Percentiles rank a stretch among this genome's conserved stretches.
phyloP scores from a whole-genome alignment of 306 rosid species.

The Adenanthera pavonina region DNA sequence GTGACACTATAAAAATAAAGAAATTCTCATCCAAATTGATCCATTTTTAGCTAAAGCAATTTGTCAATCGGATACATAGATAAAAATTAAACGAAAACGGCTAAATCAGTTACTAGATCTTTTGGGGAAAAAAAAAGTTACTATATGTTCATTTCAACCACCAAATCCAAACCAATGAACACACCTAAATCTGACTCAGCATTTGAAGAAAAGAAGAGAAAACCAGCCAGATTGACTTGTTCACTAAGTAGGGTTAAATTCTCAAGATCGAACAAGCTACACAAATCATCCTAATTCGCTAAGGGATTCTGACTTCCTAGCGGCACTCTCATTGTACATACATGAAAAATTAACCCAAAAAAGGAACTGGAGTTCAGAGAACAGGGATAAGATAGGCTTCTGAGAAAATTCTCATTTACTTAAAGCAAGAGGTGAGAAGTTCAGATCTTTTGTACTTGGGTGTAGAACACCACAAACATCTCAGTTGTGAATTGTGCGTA shows the following conservation, averaged over 20 bases:
- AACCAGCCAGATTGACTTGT: background rate
- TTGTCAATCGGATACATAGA: no score
- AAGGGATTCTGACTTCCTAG: conserved; percentile 16
- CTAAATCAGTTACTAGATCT: no score
- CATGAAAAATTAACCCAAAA: conserved; percentile 12
- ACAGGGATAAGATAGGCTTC: conserved; percentile 17
- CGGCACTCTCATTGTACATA: conserved; percentile 25
- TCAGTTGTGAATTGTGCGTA: conserved; percentile 27
- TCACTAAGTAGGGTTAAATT: background rate
- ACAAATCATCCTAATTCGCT: background rate
- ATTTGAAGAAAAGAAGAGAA: no score
- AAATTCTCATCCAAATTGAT: no score
- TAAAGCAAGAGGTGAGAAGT: conserved; percentile 27
- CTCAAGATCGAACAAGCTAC: background rate
- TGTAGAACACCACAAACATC: conserved; percentile 43
- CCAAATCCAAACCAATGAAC: no score
- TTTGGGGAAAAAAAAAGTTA: no score
- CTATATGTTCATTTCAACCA: no score
- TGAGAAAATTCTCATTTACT: conserved; percentile 28
- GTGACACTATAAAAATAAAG: no score
- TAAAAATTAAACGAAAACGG: no score
- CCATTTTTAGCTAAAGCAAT: no score
- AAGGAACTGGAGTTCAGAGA: conserved; percentile 11
- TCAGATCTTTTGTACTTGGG: conserved; percentile 38
- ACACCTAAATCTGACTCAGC: no score